Conservation (phyloP, 2,329 filamentous ascomycete species). For the Pseudocercospora cruenta region DNA sequence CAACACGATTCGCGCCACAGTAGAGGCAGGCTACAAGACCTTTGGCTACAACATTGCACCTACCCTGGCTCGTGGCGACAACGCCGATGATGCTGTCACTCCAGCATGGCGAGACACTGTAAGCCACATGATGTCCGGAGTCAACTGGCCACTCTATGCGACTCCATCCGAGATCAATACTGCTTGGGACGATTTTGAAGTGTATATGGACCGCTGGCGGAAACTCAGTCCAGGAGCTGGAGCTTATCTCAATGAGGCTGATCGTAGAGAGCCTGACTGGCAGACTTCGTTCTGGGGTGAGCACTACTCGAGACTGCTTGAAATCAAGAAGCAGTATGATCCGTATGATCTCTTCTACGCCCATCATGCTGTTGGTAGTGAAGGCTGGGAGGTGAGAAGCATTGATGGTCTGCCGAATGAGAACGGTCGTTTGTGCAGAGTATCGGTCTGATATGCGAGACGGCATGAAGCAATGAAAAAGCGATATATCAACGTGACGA, state of each 20-base stretch:
- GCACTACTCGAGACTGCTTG: conserved; percentile 38
- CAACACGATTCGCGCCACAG: background rate
- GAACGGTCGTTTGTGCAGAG: background rate
- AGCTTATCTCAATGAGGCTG: conserved; percentile 54
- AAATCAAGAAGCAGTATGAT: conserved; percentile 40
- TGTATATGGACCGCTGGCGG: conserved; percentile 33
- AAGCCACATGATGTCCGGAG: conserved; percentile 14
- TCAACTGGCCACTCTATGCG: conserved; percentile 32
- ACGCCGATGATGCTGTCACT: conserved; percentile 12
- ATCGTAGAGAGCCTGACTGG: conserved; percentile 41
- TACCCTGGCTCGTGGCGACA: background rate
- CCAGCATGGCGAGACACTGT: conserved; percentile 26
- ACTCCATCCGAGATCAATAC: conserved; percentile 36
- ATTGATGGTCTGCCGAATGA: conserved; percentile 9
- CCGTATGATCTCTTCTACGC: conserved; percentile 37
- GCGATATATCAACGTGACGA: no score
- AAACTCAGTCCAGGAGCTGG: conserved; percentile 46
- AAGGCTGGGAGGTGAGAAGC: conserved; percentile 9
- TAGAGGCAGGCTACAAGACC: background rate
- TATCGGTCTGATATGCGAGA: background rate
- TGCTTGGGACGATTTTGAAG: background rate
- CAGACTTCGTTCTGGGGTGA: conserved; percentile 42
- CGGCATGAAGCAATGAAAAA: no score
- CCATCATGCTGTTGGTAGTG: conserved; percentile 17
- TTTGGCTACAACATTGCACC: conserved; percentile 3